Evolutionary conservation across 345 rosid genomes (phyloP).

Genomic region (Eucalyptus cladocalyx): DNA sequence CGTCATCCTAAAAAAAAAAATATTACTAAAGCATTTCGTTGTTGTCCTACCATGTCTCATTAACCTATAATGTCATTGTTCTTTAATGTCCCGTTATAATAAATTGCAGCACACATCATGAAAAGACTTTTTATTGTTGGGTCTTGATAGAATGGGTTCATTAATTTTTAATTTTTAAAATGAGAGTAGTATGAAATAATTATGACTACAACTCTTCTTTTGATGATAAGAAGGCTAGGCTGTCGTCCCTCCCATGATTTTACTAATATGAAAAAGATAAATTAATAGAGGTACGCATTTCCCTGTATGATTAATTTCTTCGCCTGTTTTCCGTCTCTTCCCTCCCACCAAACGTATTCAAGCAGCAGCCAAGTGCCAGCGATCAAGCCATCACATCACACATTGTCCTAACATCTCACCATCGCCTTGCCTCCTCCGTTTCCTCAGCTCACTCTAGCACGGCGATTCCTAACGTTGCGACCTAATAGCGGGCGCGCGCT

Average conservation of each 20-base stretch:
- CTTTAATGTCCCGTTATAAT: rapidly evolving
- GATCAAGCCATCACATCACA: background rate
- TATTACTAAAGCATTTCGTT: rapidly evolving
- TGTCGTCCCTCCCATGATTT: background rate
- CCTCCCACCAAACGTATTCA: background rate
- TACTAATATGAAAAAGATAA: background rate
- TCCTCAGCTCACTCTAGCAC: background rate
- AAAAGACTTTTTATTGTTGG: rapidly evolving
- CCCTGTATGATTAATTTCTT: background rate
- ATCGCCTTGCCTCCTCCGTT: background rate
- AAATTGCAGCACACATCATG: rapidly evolving
- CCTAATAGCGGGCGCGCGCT: background rate
- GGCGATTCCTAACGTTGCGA: background rate
- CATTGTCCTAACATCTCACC: background rate
- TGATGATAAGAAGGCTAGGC: background rate
- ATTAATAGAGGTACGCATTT: background rate
- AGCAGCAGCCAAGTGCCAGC: background rate
- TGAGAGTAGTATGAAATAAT: rapidly evolving
- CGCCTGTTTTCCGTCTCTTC: background rate
- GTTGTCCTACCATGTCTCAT: no score
- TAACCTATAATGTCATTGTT: no score
- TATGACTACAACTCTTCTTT: rapidly evolving
- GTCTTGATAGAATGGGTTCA: rapidly evolving
- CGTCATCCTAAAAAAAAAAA: no score
- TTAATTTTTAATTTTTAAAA: rapidly evolving